These are phyloP conservation scores for Torulaspora indica DNA, from an alignment of 805 yeast genomes.

Conservation along the genomic window DNA sequence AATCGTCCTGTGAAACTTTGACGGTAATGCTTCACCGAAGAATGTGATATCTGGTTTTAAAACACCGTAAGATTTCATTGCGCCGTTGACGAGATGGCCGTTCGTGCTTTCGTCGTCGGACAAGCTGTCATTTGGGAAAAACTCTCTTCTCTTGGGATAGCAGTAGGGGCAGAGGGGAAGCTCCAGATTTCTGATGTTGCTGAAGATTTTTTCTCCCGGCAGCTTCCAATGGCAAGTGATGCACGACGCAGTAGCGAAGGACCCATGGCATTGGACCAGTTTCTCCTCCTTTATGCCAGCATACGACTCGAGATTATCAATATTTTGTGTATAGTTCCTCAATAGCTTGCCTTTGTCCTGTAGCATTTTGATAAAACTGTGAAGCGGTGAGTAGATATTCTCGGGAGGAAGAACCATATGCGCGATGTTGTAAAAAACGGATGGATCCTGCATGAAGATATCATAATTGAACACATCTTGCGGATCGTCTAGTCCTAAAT, in stretches of 20 bases:
- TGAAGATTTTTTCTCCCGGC: constrained; percentile 61
- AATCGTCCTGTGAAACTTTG: constrained; percentile 55
- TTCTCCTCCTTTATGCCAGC: constrained; percentile 68
- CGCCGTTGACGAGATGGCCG: constrained; percentile 7
- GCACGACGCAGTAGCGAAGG: constrained; percentile 85
- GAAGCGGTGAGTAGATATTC: constrained; percentile 64
- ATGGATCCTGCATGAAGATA: constrained; percentile 70
- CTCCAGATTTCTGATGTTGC: constrained; percentile 51
- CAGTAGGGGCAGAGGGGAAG: constrained; percentile 75
- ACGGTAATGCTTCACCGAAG: constrained; percentile 81
- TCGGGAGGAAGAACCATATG: constrained; percentile 77
- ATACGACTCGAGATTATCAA: constrained; percentile 78
- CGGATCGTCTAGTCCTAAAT: constrained; percentile 74
- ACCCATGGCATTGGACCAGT: constrained; percentile 87
- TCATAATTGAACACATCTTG: constrained; percentile 81
- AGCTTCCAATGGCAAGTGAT: constrained; percentile 64
- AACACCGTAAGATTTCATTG: constrained; percentile 61
- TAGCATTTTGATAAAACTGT: constrained; percentile 67
- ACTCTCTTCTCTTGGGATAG: constrained; percentile 39
- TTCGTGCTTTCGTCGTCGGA: constrained; percentile 12
- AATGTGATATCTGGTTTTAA: constrained; percentile 91
- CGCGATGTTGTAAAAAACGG: constrained; percentile 81
- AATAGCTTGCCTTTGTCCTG: constrained; percentile 73
- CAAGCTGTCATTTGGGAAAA: constrained; percentile 23
- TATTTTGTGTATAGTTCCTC: constrained; percentile 86